phyloP scores from a whole-genome alignment of 257 asterid species.

The Orobanche coerulescens region DNA sequence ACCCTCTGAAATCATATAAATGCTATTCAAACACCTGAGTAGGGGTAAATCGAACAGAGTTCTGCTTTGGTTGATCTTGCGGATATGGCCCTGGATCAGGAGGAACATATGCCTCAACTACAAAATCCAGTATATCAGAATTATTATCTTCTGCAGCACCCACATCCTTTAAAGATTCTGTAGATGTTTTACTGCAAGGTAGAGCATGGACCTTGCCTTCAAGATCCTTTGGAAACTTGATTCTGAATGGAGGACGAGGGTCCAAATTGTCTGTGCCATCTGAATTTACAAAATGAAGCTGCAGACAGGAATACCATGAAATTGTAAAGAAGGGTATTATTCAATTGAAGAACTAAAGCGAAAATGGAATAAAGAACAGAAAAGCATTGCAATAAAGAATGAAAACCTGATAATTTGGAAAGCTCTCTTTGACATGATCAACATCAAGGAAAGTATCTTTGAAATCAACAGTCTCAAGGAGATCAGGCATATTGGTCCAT shows the following conservation, averaged over 20 bases:
- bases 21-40: slow-evolving; percentile 61
- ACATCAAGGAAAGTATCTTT: slow-evolving; percentile 89
- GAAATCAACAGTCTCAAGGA: slow-evolving; percentile 77
- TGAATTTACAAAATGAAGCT: slow-evolving; percentile 71
- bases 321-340: slow-evolving; percentile 1
- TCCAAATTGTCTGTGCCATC: slow-evolving; percentile 60
- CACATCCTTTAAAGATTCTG: slow-evolving; percentile 29
- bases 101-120: slow-evolving; percentile 78
- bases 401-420: slow-evolving; percentile 77
- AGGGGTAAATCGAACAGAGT: slow-evolving; percentile 88
- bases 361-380: slow-evolving; percentile 2
- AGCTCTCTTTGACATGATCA: slow-evolving; percentile 78
- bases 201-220: slow-evolving; percentile 52
- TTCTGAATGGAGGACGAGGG: slow-evolving; percentile 69
- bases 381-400: slow-evolving; percentile 13
- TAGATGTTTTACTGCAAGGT: slow-evolving; percentile 52
- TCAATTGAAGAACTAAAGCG: not conserved
- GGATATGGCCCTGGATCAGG: slow-evolving; percentile 99
- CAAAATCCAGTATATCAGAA: slow-evolving; percentile 55
- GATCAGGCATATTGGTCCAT: slow-evolving; percentile 92
- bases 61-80: slow-evolving; percentile 93
- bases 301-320: slow-evolving; percentile 24
- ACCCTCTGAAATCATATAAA: not conserved
- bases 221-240: slow-evolving; percentile 57
- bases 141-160: slow-evolving; percentile 28